Evolutionary conservation across 2,329 filamentous ascomycete genomes (phyloP).

Genomic region (Grosmannia penicillata): DNA sequence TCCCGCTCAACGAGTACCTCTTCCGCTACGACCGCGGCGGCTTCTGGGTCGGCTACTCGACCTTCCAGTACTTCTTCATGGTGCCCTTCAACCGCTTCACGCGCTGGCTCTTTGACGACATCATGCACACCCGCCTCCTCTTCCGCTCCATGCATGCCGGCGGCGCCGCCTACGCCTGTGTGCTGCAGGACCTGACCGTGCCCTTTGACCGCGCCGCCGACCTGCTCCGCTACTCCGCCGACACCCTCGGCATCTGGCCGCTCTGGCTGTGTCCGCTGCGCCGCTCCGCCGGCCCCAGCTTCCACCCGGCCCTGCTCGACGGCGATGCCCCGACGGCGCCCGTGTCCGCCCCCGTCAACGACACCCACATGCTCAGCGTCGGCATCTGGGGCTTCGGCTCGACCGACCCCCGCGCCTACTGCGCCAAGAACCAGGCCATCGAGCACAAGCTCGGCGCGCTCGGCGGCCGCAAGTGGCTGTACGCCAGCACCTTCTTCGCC

Average conservation of each 20-base stretch:
- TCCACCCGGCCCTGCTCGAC: constrained; percentile 32
- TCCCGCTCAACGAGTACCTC: constrained; percentile 56
- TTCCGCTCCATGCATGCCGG: constrained; percentile 56
- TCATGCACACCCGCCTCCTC: constrained; percentile 57
- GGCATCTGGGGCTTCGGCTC: constrained; percentile 69
- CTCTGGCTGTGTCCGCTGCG: constrained; percentile 43
- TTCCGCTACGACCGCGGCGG: constrained; percentile 63
- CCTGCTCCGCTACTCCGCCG: constrained; percentile 37
- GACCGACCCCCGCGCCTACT: constrained; percentile 36
- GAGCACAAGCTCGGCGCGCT: constrained; percentile 54
- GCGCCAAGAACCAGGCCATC: constrained; percentile 52
- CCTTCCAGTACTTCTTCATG: constrained; percentile 49
- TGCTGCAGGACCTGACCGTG: constrained; percentile 52
- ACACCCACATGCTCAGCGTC: constrained; percentile 38
- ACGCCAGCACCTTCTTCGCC: constrained; percentile 70
- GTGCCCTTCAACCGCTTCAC: constrained; percentile 51
- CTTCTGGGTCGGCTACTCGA: constrained; percentile 55
- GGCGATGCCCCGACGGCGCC: not conserved
- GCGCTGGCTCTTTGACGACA: constrained; percentile 56
- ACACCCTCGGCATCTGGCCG: constrained; percentile 39
- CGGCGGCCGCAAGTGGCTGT: constrained; percentile 72
- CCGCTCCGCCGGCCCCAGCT: constrained; percentile 33
- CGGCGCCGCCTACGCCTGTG: constrained; percentile 46
- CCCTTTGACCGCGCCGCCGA: constrained; percentile 33
- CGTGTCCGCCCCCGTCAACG: constrained; percentile 6